Conservation (phyloP, 1,284 basidiomycete genomes). For the Peniophora sp. region DNA sequence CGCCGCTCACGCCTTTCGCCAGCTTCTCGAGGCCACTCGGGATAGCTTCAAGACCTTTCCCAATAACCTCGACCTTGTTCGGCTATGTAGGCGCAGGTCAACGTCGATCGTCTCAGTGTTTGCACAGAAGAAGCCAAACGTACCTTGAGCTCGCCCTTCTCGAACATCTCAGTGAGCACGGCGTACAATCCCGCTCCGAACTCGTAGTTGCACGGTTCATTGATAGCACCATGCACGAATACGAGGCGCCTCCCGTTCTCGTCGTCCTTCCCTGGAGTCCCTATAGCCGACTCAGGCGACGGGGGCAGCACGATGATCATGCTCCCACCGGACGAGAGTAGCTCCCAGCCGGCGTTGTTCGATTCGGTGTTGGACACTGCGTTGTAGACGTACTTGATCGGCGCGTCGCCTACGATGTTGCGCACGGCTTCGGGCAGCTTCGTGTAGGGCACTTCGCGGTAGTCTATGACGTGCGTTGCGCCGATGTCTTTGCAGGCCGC, state of each 20-base stretch:
- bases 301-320: conserved; percentile 11
- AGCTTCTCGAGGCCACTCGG: not conserved
- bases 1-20: not conserved
- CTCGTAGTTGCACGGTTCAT: conserved; percentile 32
- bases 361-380: conserved; percentile 16
- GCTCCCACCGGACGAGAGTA: conserved; percentile 12
- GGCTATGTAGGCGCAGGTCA: not conserved
- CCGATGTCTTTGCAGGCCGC: conserved; percentile 24
- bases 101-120: not conserved
- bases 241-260: conserved; percentile 9
- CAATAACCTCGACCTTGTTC: not conserved
- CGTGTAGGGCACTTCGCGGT: conserved; percentile 7
- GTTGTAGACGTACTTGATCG: conserved; percentile 18
- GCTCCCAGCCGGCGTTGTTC: conserved; percentile 13
- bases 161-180: conserved; percentile 4
- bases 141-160: conserved; percentile 8
- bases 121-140: no score
- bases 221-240: conserved; percentile 9
- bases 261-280: conserved; percentile 3
- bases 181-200: conserved; percentile 16
- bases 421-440: not conserved
- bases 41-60: not conserved
- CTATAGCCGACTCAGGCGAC: conserved; percentile 6
- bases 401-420: conserved; percentile 3
- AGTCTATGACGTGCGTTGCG: conserved; percentile 26